A percentile compares a stretch with the other conserved stretches of the same genome.
phyloP scores from a whole-genome alignment of 106 monocot species.

The Apostasia shenzhenica region DNA sequence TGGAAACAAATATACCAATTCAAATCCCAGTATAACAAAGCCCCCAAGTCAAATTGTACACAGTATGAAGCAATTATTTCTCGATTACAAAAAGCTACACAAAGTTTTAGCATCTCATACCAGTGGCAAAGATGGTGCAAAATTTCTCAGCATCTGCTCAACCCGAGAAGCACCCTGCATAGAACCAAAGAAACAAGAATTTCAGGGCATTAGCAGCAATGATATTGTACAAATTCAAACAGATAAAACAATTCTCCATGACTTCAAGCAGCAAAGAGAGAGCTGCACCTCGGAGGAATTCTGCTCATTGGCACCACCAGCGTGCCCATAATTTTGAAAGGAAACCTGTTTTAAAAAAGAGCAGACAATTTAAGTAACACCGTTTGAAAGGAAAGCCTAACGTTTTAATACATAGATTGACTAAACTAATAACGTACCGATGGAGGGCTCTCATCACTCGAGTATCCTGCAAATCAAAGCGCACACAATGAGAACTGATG shows the following conservation, averaged over 20 bases:
- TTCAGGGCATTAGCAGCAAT: not conserved
- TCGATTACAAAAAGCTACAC: not conserved
- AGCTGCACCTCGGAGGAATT: constrained; percentile 4
- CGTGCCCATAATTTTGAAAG: not conserved
- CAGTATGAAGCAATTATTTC: not conserved
- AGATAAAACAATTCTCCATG: not conserved
- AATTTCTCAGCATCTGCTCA: not conserved
- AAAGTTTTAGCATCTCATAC: not conserved
- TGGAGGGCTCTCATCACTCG: constrained; percentile 12
- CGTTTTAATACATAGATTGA: not conserved
- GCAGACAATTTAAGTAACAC: not conserved
- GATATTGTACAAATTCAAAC: not conserved
- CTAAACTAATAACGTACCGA: constrained; percentile 13
- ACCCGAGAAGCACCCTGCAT: not conserved
- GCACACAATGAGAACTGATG: not conserved
- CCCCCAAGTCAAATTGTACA: no score
- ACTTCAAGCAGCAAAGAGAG: not conserved
- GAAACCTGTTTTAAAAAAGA: constrained; percentile 1
- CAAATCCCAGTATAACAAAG: no score
- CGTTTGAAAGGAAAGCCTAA: not conserved
- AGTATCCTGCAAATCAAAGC: constrained; percentile 27
- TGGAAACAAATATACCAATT: no score
- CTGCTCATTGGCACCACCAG: not conserved
- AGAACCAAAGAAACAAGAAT: not conserved
- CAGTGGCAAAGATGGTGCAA: constrained; percentile 4